Base-by-base conservation (phyloP, 495 filamentous ascomycete genomes). In the Xylaria bambusicola region DNA sequence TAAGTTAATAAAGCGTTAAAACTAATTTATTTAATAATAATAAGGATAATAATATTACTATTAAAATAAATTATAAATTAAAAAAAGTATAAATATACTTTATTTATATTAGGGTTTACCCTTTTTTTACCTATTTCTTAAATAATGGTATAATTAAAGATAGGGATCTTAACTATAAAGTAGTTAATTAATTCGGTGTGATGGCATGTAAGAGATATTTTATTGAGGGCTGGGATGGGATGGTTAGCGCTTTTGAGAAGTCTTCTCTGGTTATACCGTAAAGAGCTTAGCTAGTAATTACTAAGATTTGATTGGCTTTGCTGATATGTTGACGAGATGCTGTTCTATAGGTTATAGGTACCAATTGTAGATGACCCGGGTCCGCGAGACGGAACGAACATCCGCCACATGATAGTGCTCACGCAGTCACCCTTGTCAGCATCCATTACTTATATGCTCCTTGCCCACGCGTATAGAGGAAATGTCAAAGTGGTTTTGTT, bases 361-460 rank as follows among this genome's bases (percentile, higher is more conserved):
- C 44, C 21, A 15, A 47, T 13, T 27, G 12, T 13, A 47, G 13
- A 47, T 17, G 21, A 47, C 44, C 21, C 21, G 8, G 27, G 31
- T 36, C 27, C 27, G 7, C 13, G 18, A 35, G 27, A 33, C 26
- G 27, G 27, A 21, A 51, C 27, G 7, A 51, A 51, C n/a, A 51
- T 51, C 13, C 27, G 27, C n/a, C 27, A 51, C 18, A 51, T 51
- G 27, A 51, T 51, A 12, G 27, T 51, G 27, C 48, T 51, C 13
- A 35, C 27, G n/a, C 27, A 51, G 48, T 51, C 27, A 17, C 48
- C 27, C 15, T 33, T 23, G 18, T 33, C 27, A 20, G 48, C 48
- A 20, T 51, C 35, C n/a, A 33, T 51, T 51, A 51, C 48, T 18
- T 51, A 51, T 8, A 51, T 51, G 21, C 44, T 47, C 4, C 10